Evolutionary conservation across 108 stramenopile genomes (phyloP).

Genomic region (Cylindrotheca closterium): DNA sequence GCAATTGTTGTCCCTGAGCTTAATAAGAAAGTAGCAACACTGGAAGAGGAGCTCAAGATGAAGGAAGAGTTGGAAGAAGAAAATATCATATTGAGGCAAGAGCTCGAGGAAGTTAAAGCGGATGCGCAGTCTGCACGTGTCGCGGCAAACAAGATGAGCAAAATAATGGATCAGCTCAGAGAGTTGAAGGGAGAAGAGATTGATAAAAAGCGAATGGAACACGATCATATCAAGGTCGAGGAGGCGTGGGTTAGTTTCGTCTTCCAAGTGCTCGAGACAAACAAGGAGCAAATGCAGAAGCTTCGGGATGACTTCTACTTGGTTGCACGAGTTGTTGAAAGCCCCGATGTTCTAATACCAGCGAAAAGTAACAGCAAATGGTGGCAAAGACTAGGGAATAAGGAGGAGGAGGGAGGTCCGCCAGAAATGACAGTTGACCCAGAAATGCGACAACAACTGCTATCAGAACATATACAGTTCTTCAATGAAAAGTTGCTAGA

Average conservation of each 20-base stretch:
- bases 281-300: slow-evolving; percentile 34
- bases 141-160: slow-evolving; percentile 43
- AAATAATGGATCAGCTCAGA: slow-evolving; percentile 48
- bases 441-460: slow-evolving; percentile 30
- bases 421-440: slow-evolving; percentile 22
- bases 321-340: slow-evolving; percentile 39
- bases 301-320: slow-evolving; percentile 38
- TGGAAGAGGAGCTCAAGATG: slow-evolving; percentile 30
- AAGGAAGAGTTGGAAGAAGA: slow-evolving; percentile 37
- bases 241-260: slow-evolving; percentile 50
- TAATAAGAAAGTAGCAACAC: slow-evolving; percentile 31
- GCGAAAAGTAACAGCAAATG: slow-evolving; percentile 10
- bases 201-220: slow-evolving; percentile 37
- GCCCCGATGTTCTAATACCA: slow-evolving; percentile 23
- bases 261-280: slow-evolving; percentile 29
- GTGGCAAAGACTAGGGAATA: slow-evolving; percentile 9
- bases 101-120: slow-evolving; percentile 34
- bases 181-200: slow-evolving; percentile 38
- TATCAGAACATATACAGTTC: slow-evolving; percentile 30
- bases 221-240: slow-evolving; percentile 42
- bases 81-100: slow-evolving; percentile 29
- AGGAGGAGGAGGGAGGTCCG: neutral
- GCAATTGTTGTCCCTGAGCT: slow-evolving; percentile 41
- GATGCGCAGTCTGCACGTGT: slow-evolving; percentile 37
- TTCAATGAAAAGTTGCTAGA: slow-evolving; percentile 34